These are phyloP conservation scores for Diaporthe humulicola DNA, from an alignment of 2,329 filamentous ascomycete genomes.

Conservation along the genomic window DNA sequence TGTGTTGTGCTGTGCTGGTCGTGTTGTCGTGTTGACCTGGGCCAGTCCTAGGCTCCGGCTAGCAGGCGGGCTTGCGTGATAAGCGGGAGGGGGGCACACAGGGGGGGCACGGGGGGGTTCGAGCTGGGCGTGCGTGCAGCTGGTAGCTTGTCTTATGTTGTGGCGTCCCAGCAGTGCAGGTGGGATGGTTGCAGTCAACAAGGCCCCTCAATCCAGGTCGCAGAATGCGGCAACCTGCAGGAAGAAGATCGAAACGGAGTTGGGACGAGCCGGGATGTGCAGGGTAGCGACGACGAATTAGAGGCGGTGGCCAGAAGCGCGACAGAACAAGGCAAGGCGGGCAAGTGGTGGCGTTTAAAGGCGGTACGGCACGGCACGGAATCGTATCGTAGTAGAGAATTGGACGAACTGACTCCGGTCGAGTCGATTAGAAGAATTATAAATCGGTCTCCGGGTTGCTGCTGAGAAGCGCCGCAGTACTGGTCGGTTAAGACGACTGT, in stretches of 20 bases:
- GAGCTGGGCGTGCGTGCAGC: constrained; percentile 25
- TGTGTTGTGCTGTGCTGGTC: constrained; percentile 29
- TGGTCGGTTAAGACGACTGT: constrained; percentile 40
- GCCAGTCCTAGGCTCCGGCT: constrained; percentile 25
- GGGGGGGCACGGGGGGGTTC: not conserved
- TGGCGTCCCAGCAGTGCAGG: constrained; percentile 13
- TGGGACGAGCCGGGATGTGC: constrained; percentile 27
- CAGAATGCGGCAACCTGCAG: constrained; percentile 17
- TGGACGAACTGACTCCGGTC: not conserved
- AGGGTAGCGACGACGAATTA: constrained; percentile 26
- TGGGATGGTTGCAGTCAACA: constrained; percentile 31
- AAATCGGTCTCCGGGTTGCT: constrained; percentile 11
- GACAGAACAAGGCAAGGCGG: not conserved
- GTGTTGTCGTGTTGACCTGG: constrained; percentile 30
- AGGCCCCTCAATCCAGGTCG: constrained; percentile 17
- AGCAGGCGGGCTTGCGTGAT: constrained; percentile 31
- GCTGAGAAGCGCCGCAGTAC: constrained; percentile 32
- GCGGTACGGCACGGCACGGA: constrained; percentile 5
- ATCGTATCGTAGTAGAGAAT: constrained; percentile 14
- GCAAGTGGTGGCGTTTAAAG: constrained; percentile 2
- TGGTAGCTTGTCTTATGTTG: constrained; percentile 20
- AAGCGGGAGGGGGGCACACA: constrained; percentile 17
- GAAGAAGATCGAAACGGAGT: constrained; percentile 7
- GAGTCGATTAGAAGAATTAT: constrained; percentile 33
- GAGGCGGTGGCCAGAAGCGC: not conserved